These are phyloP conservation scores for Colletotrichum kahawae DNA, from an alignment of 2,329 filamentous ascomycete species.

Conservation along the genomic window DNA sequence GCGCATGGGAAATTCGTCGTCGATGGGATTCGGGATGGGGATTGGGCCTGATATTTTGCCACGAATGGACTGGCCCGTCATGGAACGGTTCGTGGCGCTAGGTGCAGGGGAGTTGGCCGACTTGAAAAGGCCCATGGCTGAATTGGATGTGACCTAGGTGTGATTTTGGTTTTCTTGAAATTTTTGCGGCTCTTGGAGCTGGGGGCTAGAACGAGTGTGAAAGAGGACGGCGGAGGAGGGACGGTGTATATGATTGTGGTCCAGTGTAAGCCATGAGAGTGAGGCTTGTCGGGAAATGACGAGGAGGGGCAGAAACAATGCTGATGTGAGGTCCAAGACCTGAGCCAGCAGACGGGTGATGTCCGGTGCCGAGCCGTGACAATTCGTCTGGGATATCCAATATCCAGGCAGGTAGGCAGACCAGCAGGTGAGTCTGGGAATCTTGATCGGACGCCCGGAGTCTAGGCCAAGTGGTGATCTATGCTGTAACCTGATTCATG, in stretches of 20 bases:
- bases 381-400: slow-evolving; percentile 1
- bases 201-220: background rate
- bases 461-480: slow-evolving; percentile 23
- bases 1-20: slow-evolving; percentile 61
- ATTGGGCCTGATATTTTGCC: slow-evolving; percentile 68
- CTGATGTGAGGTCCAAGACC: background rate
- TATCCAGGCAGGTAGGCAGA: background rate
- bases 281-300: background rate
- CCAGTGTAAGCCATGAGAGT: slow-evolving; percentile 16
- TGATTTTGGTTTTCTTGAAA: background rate
- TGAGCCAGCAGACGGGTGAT: background rate
- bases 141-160: background rate
- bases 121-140: slow-evolving; percentile 50
- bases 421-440: background rate
- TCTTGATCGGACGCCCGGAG: slow-evolving; percentile 12
- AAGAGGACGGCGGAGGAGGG: background rate
- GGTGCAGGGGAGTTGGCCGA: slow-evolving; percentile 38
- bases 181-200: background rate
- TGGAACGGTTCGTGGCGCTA: slow-evolving; percentile 37
- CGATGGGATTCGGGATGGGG: slow-evolving; percentile 52
- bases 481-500: slow-evolving; percentile 28
- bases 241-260: slow-evolving; percentile 18
- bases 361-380: slow-evolving; percentile 11
- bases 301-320: slow-evolving; percentile 6
- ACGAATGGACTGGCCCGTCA: slow-evolving; percentile 53